phyloP scores from a whole-genome alignment of 2,329 filamentous ascomycete species.

The Colletotrichum destructivum region DNA sequence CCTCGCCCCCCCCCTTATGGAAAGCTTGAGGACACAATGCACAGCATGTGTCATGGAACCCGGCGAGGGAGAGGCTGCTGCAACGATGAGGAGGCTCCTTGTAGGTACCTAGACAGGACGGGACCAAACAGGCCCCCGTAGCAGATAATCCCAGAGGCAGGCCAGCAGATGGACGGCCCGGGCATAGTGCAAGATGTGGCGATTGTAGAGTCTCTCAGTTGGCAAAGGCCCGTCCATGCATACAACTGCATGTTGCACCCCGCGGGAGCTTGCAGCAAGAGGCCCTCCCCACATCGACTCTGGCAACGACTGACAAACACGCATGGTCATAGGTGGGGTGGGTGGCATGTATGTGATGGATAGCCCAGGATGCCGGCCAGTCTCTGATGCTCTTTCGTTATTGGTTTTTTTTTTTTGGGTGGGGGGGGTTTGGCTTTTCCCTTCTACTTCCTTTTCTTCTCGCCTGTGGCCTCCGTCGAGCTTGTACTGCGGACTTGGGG shows the following conservation, averaged over 20 bases:
- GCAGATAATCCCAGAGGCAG: not conserved
- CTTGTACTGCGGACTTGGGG: constrained; percentile 1
- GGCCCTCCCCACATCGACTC: constrained; percentile 1
- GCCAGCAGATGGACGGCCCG: not conserved
- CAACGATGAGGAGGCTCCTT: not conserved
- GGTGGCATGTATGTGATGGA: not conserved
- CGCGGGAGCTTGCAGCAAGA: constrained; percentile 12
- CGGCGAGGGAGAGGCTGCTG: constrained; percentile 11
- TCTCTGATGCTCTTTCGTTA: not conserved
- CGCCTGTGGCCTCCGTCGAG: not conserved
- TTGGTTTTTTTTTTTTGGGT: not conserved
- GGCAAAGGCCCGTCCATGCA: not conserved
- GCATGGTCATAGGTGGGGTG: not conserved
- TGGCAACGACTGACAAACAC: constrained; percentile 18
- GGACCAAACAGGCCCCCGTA: not conserved
- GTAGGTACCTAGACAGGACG: not conserved
- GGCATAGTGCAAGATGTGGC: not conserved
- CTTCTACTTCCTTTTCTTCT: no score
- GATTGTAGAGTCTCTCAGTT: not conserved
- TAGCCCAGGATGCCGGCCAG: no score
- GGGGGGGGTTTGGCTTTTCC: no score
- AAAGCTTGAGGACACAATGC: constrained; percentile 17
- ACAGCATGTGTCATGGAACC: constrained; percentile 24
- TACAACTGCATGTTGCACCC: not conserved
- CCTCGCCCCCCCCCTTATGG: not conserved